Evolutionary conservation across 805 yeast genomes (phyloP), one percentile per base, ranked within the genome.

Genomic region (Schwanniomyces polymorphus): DNA sequence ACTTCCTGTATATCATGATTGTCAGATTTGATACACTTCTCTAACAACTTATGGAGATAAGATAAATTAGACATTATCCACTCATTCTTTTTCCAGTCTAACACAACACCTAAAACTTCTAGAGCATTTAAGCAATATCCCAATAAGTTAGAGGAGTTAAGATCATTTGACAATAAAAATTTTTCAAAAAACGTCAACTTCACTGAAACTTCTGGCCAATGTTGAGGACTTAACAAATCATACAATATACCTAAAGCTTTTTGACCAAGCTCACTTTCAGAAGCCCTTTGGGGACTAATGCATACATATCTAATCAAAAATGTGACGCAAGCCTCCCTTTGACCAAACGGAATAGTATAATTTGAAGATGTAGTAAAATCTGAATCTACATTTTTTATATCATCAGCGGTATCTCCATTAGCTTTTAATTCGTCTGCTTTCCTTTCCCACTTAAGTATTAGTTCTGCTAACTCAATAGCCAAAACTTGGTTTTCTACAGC

Each of bases 191-290:
- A 91, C 1, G 85, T 80, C 28, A 94, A 73, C 56, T 89, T 89
- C 16, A 94, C 91, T n/a, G 85, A 79, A 6, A 90, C 95, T 54
- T 90, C 97, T 0, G 89, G 78, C 98, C 98, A 92, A 50, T 80
- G 82, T 0, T 77, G 78, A 3, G 88, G 82, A 8, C 89, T 82
- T 46, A 91, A 70, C 11, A 92, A 72, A 44, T 82, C 84, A 45
- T 87, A 84, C 41, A 94, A 70, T 9, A 91, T 84, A n/a, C 82
- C 83, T 43, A 94, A 66, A 0, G 97, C 94, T 41, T 89, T 80
- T 48, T 84, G 84, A 11, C 97, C 95, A 3, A 90, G 68, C 46
- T 87, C 91, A 55, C 84, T 84, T 52, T 91, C 97, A 0, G 94
- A 81, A 0, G 92, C 91, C 52, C 94, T 77, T 48, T 87, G 91